Evolutionary conservation across 2,329 filamentous ascomycete species (phyloP), one percentile per base, ranked within the genome.

Genomic region (Microthyrium microscopicum): DNA sequence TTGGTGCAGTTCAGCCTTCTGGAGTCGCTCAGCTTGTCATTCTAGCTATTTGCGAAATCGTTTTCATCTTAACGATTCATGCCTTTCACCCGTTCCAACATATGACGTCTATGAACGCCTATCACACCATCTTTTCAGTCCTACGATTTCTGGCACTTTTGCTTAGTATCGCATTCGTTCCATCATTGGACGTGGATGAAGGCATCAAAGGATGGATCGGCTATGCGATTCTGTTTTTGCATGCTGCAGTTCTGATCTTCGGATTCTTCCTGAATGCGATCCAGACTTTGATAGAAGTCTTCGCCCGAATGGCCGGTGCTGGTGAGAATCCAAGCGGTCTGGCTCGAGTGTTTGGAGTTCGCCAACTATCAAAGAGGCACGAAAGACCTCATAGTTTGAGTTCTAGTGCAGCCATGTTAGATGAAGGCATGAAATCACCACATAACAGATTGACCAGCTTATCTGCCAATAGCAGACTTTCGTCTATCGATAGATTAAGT

Each of bases 51-150:
- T 94, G 85, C 54, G 89, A 98, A 57, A 79, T 95, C 40, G 77
- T 94, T 21, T 73, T 85, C 38, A 73, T 94, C 22, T 63, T 95
- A 28, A 87, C 85, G 0, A 60, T 95, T 4, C 76, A 89, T 45
- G 82, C 83, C 5, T 92, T 95, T 59, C 74, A 80, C 12, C 89
- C 89, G 1, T 98, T 91, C 48, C 77, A 87, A 39, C 74, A 76
- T 2, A 74, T 85, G 16, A 95, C 89, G 0, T 94, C 87, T 19
- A 98, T 98, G 89, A 95, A 95, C 50, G 73, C 82, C 7, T 94
- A 94, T 44, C 85, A 95, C 46, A 81, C 78, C 2, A 72, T 84
- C 40, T 93, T 94, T 53, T 72, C 84, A 1, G 59, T 68, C 2
- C 61, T 92, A 11, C 74, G 89, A 21, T 75, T 94, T 20, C 57